Conservation (phyloP, 768 basidiomycete species). For the Suillus luteus region DNA sequence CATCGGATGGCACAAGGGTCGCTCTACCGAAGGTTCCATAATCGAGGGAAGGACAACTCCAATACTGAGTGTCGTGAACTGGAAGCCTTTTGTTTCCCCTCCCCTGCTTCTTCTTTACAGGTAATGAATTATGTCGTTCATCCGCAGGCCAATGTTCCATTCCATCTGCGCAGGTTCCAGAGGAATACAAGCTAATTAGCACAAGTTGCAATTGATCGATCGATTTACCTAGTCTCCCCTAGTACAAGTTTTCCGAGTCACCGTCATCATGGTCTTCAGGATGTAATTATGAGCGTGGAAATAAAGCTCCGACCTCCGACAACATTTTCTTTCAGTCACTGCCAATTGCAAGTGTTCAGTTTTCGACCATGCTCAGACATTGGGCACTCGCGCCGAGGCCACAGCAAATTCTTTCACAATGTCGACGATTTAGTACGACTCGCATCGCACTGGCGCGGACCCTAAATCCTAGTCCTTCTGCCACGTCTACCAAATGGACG, state of each 20-base stretch:
- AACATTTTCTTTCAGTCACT: slow-evolving; percentile 9
- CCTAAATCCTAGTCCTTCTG: slow-evolving; percentile 17
- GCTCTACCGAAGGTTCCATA: slow-evolving; percentile 57
- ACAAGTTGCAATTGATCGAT: neutral
- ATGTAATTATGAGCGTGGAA: slow-evolving; percentile 14
- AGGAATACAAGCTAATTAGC: neutral
- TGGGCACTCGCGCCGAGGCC: slow-evolving; percentile 48
- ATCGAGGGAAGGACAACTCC: slow-evolving; percentile 56
- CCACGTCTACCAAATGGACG: slow-evolving; percentile 66
- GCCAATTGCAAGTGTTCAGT: slow-evolving; percentile 12
- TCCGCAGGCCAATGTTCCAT: slow-evolving; percentile 76
- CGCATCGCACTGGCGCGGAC: slow-evolving; percentile 33
- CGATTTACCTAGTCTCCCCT: too few relatives aligned
- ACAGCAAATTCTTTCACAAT: slow-evolving; percentile 33
- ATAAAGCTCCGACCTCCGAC: neutral
- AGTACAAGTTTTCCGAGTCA: too few relatives aligned
- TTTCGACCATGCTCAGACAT: slow-evolving; percentile 50
- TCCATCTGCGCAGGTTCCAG: slow-evolving; percentile 49
- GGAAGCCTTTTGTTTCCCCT: slow-evolving; percentile 36
- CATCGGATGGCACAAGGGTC: slow-evolving; percentile 48
- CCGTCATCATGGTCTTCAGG: too few relatives aligned
- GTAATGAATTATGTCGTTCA: slow-evolving; percentile 36
- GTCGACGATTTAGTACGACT: slow-evolving; percentile 49
- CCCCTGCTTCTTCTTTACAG: slow-evolving; percentile 13
- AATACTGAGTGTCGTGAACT: slow-evolving; percentile 28